These are phyloP conservation scores for Mortierella sp. DNA, from an alignment of 371 early-diverging fungal genomes.

Conservation along the genomic window DNA sequence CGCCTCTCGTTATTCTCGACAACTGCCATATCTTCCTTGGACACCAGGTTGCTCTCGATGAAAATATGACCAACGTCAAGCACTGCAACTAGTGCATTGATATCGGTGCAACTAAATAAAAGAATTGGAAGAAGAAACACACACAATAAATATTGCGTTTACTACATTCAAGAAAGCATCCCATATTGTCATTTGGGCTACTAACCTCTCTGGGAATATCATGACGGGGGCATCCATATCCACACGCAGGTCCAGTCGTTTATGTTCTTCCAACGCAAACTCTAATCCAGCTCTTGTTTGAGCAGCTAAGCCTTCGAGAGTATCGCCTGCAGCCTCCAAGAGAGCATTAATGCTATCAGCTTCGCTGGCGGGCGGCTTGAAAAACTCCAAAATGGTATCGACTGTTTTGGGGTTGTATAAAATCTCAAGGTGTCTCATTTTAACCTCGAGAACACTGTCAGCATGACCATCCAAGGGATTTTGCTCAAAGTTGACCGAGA, in stretches of 20 bases:
- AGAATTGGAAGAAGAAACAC: background rate
- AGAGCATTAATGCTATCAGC: constrained; percentile 80
- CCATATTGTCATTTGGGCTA: background rate
- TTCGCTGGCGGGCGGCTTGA: constrained; percentile 86
- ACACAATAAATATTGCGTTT: background rate
- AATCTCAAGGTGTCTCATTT: constrained; percentile 93
- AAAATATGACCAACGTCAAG: constrained; percentile 95
- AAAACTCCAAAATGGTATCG: constrained; percentile 82
- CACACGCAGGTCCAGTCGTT: constrained; percentile 89
- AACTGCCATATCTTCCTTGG: constrained; percentile 74
- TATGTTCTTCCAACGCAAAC: constrained; percentile 91
- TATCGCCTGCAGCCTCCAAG: constrained; percentile 88
- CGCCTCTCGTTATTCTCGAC: constrained; percentile 76
- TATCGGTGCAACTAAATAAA: constrained; percentile 72
- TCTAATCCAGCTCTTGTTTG: constrained; percentile 92
- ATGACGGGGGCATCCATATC: constrained; percentile 98
- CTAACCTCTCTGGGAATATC: constrained; percentile 90
- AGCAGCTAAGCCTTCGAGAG: constrained; percentile 89
- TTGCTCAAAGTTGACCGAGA: constrained; percentile 85
- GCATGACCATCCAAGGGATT: constrained; percentile 90
- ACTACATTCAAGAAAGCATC: too few species aligned
- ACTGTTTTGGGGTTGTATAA: constrained; percentile 89
- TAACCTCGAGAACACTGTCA: constrained; percentile 85
- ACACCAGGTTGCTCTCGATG: constrained; percentile 86
- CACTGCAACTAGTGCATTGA: constrained; percentile 78